Conservation (phyloP, 139 green algal genomes). For the Zygnema circumcarinatum region DNA sequence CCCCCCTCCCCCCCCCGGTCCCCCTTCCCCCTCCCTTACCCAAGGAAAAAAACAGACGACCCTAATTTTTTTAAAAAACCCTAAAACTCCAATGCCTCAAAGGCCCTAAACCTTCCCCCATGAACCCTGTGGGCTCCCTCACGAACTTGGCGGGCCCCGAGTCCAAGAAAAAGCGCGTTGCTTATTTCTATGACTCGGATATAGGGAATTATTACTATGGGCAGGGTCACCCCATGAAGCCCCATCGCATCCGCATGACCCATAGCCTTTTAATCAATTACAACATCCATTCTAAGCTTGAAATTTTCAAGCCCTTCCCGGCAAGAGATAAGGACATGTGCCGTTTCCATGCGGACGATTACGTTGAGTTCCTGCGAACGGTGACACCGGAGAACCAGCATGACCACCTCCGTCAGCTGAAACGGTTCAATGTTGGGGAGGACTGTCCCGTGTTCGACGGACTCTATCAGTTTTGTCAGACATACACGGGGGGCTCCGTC, state of each 20-base stretch:
- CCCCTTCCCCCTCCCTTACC: no score
- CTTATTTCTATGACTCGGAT: constrained; percentile 94
- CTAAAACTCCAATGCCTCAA: no score
- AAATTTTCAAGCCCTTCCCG: constrained; percentile 76
- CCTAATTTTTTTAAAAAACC: no score
- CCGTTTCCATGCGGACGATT: constrained; percentile 88
- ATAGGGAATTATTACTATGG: constrained; percentile 96
- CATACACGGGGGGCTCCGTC: constrained; percentile 87
- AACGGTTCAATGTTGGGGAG: constrained; percentile 95
- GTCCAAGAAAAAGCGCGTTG: constrained; percentile 51
- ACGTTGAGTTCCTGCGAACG: constrained; percentile 86
- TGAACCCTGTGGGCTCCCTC: background rate
- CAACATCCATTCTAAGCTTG: constrained; percentile 83
- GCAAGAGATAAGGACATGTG: constrained; percentile 59
- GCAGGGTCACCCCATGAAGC: constrained; percentile 73
- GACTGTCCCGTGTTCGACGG: constrained; percentile 98
- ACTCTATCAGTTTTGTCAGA: constrained; percentile 92
- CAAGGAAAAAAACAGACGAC: no score
- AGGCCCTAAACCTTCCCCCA: no score
- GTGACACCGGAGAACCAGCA: constrained; percentile 94
- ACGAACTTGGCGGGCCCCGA: constrained; percentile 45
- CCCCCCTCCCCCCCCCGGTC: no score
- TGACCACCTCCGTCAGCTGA: constrained; percentile 90
- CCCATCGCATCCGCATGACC: constrained; percentile 91
- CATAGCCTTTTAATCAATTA: constrained; percentile 92